Evolutionary conservation across 176 grass and related monocot genomes (phyloP).

Genomic region (Pontederia paniculata): DNA sequence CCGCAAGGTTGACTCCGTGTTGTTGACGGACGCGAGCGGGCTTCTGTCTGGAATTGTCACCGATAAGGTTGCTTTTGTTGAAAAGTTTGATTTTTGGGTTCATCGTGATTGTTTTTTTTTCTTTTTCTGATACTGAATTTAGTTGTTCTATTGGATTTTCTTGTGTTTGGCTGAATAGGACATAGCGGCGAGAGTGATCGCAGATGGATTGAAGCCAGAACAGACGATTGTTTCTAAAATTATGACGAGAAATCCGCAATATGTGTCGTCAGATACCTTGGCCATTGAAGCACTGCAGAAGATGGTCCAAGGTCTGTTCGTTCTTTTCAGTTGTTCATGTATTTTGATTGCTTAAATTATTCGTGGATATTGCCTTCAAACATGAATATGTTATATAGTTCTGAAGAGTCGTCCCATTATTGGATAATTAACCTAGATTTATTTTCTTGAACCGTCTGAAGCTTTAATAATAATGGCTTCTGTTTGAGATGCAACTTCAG

Average conservation of each 20-base stretch:
- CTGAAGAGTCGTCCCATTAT: no score
- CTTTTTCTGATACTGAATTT: neutral
- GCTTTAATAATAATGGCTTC: no score
- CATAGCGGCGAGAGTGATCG: slow-evolving; percentile 65
- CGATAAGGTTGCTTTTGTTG: slow-evolving; percentile 40
- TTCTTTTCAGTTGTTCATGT: neutral
- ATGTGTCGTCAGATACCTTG: slow-evolving; percentile 50
- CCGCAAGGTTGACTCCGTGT: slow-evolving; percentile 54
- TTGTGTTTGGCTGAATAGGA: slow-evolving; percentile 31
- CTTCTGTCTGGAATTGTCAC: slow-evolving; percentile 97
- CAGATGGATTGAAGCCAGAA: slow-evolving; percentile 66
- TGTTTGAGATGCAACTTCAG: no score
- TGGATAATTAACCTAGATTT: no score
- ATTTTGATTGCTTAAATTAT: no score
- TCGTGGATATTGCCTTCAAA: no score
- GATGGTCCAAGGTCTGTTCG: slow-evolving; percentile 69
- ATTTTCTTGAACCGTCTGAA: no score
- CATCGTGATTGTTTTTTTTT: neutral
- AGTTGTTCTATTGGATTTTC: neutral
- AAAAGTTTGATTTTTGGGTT: neutral
- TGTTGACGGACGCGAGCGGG: slow-evolving; percentile 68
- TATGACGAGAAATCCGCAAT: slow-evolving; percentile 61
- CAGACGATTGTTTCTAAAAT: slow-evolving; percentile 72
- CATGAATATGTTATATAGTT: no score
- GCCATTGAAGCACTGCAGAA: slow-evolving; percentile 90